phyloP scores from a whole-genome alignment of 805 yeast species.

The Starmerella sp. region DNA sequence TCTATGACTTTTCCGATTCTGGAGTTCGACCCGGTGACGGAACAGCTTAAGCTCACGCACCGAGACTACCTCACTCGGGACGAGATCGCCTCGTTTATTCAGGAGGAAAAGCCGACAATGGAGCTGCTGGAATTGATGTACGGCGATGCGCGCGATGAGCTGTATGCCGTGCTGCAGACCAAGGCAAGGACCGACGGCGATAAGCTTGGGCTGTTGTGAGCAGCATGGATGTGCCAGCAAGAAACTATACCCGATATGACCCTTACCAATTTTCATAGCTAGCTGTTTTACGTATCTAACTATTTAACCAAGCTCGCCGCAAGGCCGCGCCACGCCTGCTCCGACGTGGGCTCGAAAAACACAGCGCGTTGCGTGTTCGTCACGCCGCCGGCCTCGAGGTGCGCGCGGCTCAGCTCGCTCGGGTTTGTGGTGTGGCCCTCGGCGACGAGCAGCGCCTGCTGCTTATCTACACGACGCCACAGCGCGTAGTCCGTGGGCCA shows the following conservation, averaged over 20 bases:
- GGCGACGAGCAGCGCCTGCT: conserved; percentile 50
- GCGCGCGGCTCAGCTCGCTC: conserved; percentile 41
- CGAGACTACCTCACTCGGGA: not conserved
- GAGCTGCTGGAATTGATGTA: not conserved
- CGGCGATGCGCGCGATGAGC: not conserved
- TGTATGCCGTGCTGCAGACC: not conserved
- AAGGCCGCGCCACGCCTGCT: conserved; percentile 5
- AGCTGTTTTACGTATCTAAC: too few relatives aligned
- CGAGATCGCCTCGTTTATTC: not conserved
- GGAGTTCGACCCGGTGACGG: too few relatives aligned
- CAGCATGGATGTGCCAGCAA: too few relatives aligned
- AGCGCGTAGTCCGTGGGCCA: conserved; percentile 59
- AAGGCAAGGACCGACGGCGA: not conserved
- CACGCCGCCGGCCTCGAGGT: conserved; percentile 36
- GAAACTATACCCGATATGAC: too few relatives aligned
- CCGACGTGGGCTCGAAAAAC: conserved; percentile 27
- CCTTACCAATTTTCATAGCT: too few relatives aligned
- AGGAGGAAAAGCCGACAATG: not conserved
- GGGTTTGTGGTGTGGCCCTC: conserved; percentile 39
- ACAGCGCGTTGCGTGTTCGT: conserved; percentile 58
- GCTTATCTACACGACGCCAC: conserved; percentile 56
- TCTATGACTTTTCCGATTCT: too few relatives aligned
- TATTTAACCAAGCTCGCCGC: not conserved
- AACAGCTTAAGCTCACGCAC: too few relatives aligned
- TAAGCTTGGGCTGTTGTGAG: too few relatives aligned